Base-by-base conservation (phyloP, 805 yeast species). In the Candida yuanshanica region DNA sequence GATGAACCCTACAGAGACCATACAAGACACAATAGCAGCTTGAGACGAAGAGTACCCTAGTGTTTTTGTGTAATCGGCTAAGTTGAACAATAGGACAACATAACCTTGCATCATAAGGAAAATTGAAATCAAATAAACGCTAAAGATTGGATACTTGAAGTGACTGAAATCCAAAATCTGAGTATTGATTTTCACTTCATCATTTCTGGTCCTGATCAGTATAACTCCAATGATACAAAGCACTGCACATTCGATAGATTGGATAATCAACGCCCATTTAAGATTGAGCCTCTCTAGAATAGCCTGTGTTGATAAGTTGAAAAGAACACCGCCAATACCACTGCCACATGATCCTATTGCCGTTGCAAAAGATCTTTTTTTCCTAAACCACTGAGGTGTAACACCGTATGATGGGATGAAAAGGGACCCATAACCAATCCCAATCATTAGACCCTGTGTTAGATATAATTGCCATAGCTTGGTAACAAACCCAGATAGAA, bases 301-400 rank as follows among this genome's bases (percentile, higher is more conserved):
- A 12, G 55, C 57, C 39, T 66, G 64, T 37, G 61, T 56, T 1
- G 65, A 60, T 18, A 68, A 45, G 34, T 64, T 61, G 52, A 69
- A 72, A 20, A 71, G 36, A 8, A 68, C 58, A 35, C 75, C 75
- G 21, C 76, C 75, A 5, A 60, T 43, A 22, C 76, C 75, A 4
- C 68, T 58, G 1, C 74, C 75, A 2, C 62, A 49, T 20, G 66
- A 58, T 8, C 61, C 60, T 5, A 69, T 42, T 12, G 73, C 68
- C 31, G 56, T 53, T 0, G 74, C 72, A 11, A 64, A 59, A 1
- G 82, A 77, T 50, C 90, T 67, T 45, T 65, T 78, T 48, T 74
- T 77, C 31, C 75, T 61, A 59, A 83, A 83, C 82, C 85, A 83
- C 42, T 81, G 88, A 0, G 89, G 87, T 22, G 83, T 49, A 7